Conservation (phyloP, 2,329 filamentous ascomycete species). For the Graphiopsis chlorocephala region DNA sequence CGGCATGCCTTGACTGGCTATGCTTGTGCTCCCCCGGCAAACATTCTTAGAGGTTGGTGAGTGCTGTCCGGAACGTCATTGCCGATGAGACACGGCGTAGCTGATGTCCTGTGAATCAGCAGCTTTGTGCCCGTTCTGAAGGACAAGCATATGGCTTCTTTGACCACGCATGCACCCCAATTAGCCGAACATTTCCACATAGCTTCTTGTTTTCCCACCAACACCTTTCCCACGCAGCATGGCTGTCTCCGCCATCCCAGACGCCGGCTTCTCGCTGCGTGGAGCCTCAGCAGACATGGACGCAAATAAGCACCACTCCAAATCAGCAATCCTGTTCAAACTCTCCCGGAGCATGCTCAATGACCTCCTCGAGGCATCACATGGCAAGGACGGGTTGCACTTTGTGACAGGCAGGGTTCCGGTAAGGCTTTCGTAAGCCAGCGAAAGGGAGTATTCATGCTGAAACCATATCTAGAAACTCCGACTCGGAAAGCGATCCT, state of each 20-base stretch:
- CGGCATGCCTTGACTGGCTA: slow-evolving; percentile 16
- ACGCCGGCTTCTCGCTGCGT: slow-evolving; percentile 29
- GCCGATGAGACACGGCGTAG: slow-evolving; percentile 15
- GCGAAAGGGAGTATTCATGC: slow-evolving; percentile 3
- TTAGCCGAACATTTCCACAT: slow-evolving; percentile 3
- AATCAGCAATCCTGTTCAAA: slow-evolving; percentile 31
- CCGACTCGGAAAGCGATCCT: slow-evolving; percentile 56
- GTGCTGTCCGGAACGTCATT: slow-evolving; percentile 16
- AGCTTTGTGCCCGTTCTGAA: slow-evolving; percentile 11
- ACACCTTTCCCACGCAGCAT: slow-evolving; percentile 17
- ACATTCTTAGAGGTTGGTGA: slow-evolving; percentile 17
- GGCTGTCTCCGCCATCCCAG: slow-evolving; percentile 21
- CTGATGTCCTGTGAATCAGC: slow-evolving; percentile 14
- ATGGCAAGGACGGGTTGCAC: slow-evolving; percentile 29
- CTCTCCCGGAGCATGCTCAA: slow-evolving; percentile 32
- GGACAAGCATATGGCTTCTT: slow-evolving; percentile 22
- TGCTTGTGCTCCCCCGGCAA: slow-evolving; percentile 15
- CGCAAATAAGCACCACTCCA: slow-evolving; percentile 20
- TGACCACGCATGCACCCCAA: slow-evolving; percentile 11
- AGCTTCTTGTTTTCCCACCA: slow-evolving; percentile 12
- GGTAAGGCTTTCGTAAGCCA: slow-evolving; percentile 26
- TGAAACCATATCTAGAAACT: slow-evolving; percentile 43
- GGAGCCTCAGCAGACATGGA: slow-evolving; percentile 21
- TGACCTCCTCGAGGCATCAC: slow-evolving; percentile 33
- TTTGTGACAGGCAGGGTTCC: slow-evolving; percentile 35